Evolutionary conservation across 2,329 filamentous ascomycete genomes (phyloP), one percentile per base, ranked within the genome.

Genomic region (Knufia fluminis): DNA sequence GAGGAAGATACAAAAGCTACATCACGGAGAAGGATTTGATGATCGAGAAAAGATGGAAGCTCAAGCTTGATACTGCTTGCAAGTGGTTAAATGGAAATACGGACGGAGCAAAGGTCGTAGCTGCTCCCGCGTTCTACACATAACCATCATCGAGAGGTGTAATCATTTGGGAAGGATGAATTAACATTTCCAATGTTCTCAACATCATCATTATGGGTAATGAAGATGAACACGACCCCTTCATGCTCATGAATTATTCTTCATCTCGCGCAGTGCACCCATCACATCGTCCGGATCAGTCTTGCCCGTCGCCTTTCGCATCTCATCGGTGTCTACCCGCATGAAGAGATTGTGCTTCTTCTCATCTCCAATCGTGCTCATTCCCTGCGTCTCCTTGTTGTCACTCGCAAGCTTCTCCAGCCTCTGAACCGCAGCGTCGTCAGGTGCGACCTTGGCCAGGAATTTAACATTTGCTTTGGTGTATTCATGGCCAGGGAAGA

Each of bases 381-480:
- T 86, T 41, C 92, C 92, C 66, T 95, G 90, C 1, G 92, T 97
- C 70, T 96, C 79, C 68, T 82, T 74, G 67, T 96, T 91, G 52
- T 77, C 74, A 48, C 86, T 79, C 1, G 87, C 85, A 65, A 88
- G 96, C 0, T 76, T 74, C 57, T 86, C 74, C 26, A 98, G 74
- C 59, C 82, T 85, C 73, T 85, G 82, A 54, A 96, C 80, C 0
- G 86, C 75, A 43, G 86, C 82, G 39, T 55, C 54, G 22, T 50
- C 40, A 9, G 50, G 48, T 12, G 54, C 53, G 12, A 59, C 51
- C 31, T 52, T 52, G 22, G 53, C 50, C 52, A 60, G 83, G 63
- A 98, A 98, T 65, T 88, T 88, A 61, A 92, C 88, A 62, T 98
- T 98, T 46, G 84, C 78, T 68, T 92, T 95, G n/a, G 92, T 98